A percentile compares a stretch with the other conserved stretches of the same genome.
These are phyloP conservation scores for Pythium folliculosum DNA, from an alignment of 352 stramenopile species.

Conservation along the genomic window DNA sequence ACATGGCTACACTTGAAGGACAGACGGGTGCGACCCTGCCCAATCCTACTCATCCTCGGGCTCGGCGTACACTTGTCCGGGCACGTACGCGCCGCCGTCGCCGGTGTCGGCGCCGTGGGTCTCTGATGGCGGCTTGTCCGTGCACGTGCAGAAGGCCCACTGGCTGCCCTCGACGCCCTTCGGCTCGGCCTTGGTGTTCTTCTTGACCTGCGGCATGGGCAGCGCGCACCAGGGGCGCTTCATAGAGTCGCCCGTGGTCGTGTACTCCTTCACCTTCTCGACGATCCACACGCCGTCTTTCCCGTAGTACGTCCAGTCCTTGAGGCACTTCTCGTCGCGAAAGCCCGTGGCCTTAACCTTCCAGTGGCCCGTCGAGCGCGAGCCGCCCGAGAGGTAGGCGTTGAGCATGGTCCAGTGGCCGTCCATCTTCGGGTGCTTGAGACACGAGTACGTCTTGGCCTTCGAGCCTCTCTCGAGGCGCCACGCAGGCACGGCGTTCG, in stretches of 20 bases:
- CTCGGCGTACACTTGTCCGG: too few relatives aligned
- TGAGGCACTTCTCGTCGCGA: conserved; percentile 2
- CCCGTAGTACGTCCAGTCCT: conserved; percentile 16
- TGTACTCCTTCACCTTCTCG: not conserved
- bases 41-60: too few relatives aligned
- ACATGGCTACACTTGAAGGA: too few relatives aligned
- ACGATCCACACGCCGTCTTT: not conserved
- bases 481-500: not conserved
- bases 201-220: conserved; percentile 5
- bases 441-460: not conserved
- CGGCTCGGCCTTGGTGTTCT: conserved; percentile 4
- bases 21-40: too few relatives aligned
- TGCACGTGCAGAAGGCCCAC: conserved; percentile 3
- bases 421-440: conserved; percentile 9
- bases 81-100: too few relatives aligned
- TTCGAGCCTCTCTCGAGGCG: not conserved
- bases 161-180: conserved; percentile 1
- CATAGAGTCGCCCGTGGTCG: not conserved
- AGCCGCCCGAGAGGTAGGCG: conserved; percentile 17
- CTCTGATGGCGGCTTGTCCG: not conserved
- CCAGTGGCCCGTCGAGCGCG: not conserved
- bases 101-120: too few relatives aligned
- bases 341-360: conserved; percentile 6
- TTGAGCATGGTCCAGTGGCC: conserved; percentile 17
- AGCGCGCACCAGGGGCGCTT: not conserved